Conservation (phyloP, 805 yeast species). For the Zygoascus ofunaensis region DNA sequence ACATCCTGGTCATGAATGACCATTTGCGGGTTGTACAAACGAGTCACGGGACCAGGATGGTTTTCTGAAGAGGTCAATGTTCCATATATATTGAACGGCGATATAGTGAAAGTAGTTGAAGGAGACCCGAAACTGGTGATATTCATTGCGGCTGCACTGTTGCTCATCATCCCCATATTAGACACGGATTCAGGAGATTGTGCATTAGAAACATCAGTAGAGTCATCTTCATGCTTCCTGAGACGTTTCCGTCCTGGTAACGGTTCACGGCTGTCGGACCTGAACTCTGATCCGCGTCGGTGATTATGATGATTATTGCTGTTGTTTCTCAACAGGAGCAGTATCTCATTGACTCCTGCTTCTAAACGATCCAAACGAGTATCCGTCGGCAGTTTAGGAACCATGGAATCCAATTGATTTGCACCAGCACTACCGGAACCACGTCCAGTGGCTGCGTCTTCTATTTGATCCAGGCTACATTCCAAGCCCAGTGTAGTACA, state of each 20-base stretch:
- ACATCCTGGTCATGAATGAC: constrained; percentile 36
- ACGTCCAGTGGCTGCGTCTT: constrained; percentile 17
- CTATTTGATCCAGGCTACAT: constrained; percentile 39
- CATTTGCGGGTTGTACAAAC: constrained; percentile 27
- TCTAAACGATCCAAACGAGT: constrained; percentile 8
- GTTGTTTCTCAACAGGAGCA: constrained; percentile 1
- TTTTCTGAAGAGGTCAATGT: constrained; percentile 26
- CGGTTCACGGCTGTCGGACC: too few relatives aligned
- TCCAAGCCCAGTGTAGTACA: constrained; percentile 44
- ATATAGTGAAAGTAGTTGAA: constrained; percentile 30
- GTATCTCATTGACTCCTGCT: constrained; percentile 7
- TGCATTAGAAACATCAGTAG: not conserved
- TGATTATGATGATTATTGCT: not conserved
- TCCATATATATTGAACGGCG: constrained; percentile 39
- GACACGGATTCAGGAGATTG: not conserved
- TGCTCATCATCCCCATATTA: constrained; percentile 21
- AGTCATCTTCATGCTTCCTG: not conserved
- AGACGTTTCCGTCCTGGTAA: too few relatives aligned
- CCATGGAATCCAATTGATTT: too few relatives aligned
- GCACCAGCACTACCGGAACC: not conserved
- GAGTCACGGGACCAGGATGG: constrained; percentile 32
- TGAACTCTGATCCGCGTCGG: not conserved
- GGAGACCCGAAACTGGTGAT: constrained; percentile 27
- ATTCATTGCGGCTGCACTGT: constrained; percentile 17
- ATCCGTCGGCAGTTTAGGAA: constrained; percentile 1